Conservation (phyloP, 805 yeast genomes). For the Starmerella sp. region DNA sequence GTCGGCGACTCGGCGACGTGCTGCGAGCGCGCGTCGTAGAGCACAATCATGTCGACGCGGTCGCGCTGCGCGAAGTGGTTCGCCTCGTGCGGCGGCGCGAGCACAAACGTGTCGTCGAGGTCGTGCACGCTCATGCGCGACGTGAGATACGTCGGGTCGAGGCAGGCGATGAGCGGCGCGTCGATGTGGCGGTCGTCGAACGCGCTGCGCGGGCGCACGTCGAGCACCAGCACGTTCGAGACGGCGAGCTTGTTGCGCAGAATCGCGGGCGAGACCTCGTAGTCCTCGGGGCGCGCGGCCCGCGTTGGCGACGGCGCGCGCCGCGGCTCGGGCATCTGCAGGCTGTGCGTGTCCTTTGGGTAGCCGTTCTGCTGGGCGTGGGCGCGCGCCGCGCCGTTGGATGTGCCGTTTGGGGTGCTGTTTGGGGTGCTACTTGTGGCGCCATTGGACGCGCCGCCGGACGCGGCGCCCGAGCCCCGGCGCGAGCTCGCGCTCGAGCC, state of each 20-base stretch:
- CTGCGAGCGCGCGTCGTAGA: slow-evolving; percentile 42
- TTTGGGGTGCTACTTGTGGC: too few relatives aligned
- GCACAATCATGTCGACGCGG: slow-evolving; percentile 49
- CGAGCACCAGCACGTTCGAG: slow-evolving; percentile 48
- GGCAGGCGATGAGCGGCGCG: slow-evolving; percentile 48
- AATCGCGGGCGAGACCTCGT: slow-evolving; percentile 16
- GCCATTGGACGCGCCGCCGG: neutral
- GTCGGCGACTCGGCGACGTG: slow-evolving; percentile 17
- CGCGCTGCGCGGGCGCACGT: slow-evolving; percentile 51
- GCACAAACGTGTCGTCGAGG: slow-evolving; percentile 49
- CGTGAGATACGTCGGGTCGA: slow-evolving; percentile 59
- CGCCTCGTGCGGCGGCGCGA: slow-evolving; percentile 48
- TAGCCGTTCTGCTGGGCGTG: neutral
- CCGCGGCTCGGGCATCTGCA: slow-evolving; percentile 8
- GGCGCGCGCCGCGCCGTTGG: neutral
- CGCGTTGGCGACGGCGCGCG: neutral
- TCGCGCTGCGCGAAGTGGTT: slow-evolving; percentile 42
- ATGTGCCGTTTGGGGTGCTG: too few relatives aligned
- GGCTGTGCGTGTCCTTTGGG: neutral
- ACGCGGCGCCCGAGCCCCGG: neutral
- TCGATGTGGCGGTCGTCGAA: slow-evolving; percentile 56
- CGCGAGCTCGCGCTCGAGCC: too few relatives aligned
- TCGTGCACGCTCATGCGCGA: slow-evolving; percentile 47
- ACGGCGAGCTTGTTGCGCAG: slow-evolving; percentile 8
- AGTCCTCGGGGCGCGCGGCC: neutral